phyloP scores from a whole-genome alignment of 2,329 filamentous ascomycete species.

The Catunica adiposa region DNA sequence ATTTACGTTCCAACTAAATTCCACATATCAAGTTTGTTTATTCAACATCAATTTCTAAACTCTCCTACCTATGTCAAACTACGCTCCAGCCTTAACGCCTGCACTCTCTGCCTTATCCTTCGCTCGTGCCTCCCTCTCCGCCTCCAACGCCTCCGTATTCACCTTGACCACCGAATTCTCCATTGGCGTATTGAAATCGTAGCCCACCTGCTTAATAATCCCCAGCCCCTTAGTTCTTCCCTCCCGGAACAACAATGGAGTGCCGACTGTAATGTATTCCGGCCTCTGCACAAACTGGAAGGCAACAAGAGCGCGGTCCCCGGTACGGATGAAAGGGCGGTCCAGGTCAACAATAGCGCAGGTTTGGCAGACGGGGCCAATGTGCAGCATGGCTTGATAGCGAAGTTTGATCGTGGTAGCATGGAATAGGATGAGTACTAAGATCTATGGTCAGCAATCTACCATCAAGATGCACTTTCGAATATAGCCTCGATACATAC shows the following conservation, averaged over 20 bases:
- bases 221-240: conserved; percentile 88
- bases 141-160: neutral
- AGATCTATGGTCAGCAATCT: neutral
- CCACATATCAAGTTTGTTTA: too few relatives aligned
- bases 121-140: neutral
- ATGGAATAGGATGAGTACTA: conserved; percentile 83
- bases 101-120: neutral
- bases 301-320: conserved; percentile 82
- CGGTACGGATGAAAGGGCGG: conserved; percentile 83
- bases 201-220: conserved; percentile 82
- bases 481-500: conserved; percentile 26
- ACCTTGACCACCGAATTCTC: neutral
- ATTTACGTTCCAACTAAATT: too few relatives aligned
- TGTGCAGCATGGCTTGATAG: conserved; percentile 96
- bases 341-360: conserved; percentile 97
- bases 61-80: too few relatives aligned
- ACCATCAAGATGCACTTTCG: neutral
- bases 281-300: conserved; percentile 90
- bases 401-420: conserved; percentile 93
- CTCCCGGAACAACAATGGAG: conserved; percentile 82
- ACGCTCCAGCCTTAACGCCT: neutral
- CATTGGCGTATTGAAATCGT: conserved; percentile 40
- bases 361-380: conserved; percentile 86
- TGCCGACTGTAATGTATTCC: conserved; percentile 78
- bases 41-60: too few relatives aligned